Base-by-base conservation (phyloP, 192 early-diverging fungal genomes). In the Chytriomyces confervae region DNA sequence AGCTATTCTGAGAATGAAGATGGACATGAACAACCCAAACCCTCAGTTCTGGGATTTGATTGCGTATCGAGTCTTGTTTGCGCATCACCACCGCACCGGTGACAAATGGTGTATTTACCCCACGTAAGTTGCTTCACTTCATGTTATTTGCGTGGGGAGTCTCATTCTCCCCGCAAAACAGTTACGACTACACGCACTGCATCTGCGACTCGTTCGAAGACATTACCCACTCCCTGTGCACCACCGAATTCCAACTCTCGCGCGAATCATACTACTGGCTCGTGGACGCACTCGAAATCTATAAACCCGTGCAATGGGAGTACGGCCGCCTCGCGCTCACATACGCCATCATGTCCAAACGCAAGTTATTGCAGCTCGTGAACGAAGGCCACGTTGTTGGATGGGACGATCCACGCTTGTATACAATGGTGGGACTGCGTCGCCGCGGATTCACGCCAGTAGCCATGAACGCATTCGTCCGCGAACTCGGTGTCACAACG, bases 251-350 rank as follows among this genome's bases (percentile, higher is more conserved):
- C 84, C 89, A 80, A 51, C 92, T 92, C 79, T 95, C 96, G 27
- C 93, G 98, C 72, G 91, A 94, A 70, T 95, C 95, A 27, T 99
- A 99, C 86, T 99, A 99, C 87, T 99, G 98, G 98, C 92, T 99
- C 36, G 93, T 95, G 68, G 98, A 99, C 82, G 97, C 97, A 7
- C 86, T 98, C 36, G 95, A 97, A 80, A 89, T 99, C 1, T 99
- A 99, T 89, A 99, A 99, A 86, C 98, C 98, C 27, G 96, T 99
- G 29, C 98, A 99, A 88, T 99, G 96, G 95, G 98, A 99, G 85
- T 99, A 95, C 77, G 96, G 96, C 50, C 91, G 98, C 62, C 85
- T 99, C 61, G 95, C 92, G 77, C 88, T 99, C 68, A 94, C 95
- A 64, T 92, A 95, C 87, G 97, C 95, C 1, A 85, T 99, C 77